Evolutionary conservation across 2,329 filamentous ascomycete species (phyloP).

Genomic region (Colletotrichum liriopes): DNA sequence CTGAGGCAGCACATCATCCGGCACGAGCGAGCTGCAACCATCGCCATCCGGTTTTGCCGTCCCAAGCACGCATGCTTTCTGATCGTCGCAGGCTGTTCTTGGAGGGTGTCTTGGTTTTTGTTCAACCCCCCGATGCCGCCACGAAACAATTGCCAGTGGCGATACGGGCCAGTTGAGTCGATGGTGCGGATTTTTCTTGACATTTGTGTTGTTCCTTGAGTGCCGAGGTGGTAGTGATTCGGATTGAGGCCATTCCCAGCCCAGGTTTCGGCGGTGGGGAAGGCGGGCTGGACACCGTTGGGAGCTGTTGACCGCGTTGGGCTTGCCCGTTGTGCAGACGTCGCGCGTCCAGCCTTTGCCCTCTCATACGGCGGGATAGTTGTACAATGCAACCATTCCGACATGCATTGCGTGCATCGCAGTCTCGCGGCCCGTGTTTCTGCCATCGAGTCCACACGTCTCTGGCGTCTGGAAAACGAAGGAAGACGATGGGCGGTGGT

Average conservation of each 20-base stretch:
- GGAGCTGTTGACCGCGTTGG: neutral
- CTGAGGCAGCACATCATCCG: neutral
- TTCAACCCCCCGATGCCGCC: neutral
- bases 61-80: neutral
- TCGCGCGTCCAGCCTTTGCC: neutral
- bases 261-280: neutral
- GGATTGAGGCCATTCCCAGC: constrained; percentile 40
- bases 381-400: neutral
- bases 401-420: neutral
- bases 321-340: neutral
- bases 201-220: neutral
- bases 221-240: neutral
- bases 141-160: neutral
- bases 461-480: neutral
- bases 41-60: neutral
- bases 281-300: neutral
- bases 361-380: neutral
- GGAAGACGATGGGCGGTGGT: constrained; percentile 16
- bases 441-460: neutral
- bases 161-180: neutral
- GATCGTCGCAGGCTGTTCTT: neutral
- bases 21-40: neutral
- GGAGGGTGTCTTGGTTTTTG: neutral
- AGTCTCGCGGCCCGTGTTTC: neutral
- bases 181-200: neutral